Base-by-base conservation (phyloP, 306 rosid species). In the Vigna trinervia region DNA sequence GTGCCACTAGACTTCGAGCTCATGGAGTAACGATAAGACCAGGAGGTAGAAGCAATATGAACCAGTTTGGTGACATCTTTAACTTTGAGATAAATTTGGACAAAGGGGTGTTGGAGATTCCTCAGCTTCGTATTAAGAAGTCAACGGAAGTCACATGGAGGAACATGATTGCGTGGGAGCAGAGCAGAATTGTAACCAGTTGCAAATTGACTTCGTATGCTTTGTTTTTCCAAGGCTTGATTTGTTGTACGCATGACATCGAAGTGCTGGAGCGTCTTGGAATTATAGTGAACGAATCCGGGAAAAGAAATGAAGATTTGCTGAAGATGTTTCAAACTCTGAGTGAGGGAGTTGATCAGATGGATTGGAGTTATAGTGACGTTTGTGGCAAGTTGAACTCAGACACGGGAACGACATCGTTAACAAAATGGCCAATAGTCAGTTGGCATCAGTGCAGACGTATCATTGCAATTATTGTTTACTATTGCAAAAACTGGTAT, bases 151-250 rank as follows among this genome's bases (percentile, higher is more conserved):
- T 47, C 5, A 14, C 43, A 11, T 66, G 71, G 69, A 56, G 71
- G 69, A 80, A 80, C 32, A 17, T 79, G 6, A 74, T 80, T 66
- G 84, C 76, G 1, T 67, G 67, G 61, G 80, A 80, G 48, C 46
- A 66, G 8, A 56, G 47, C 57, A 46, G 70, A 2, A 4, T 22
- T 20, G 54, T 26, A 17, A 43, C 5, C 1, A 10, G n/a, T 11
- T 30, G 43, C 14, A 5, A 14, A 11, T 62, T 80, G 10, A 56
- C 57, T 4, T 80, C 71, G 0, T 74, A 74, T 58, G 80, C 76
- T 13, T 20, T 38, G 22, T 71, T 74, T 15, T 65, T 80, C 39
- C 52, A 58, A 46, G 58, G 56, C n/a, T 62, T 80, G 50, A 67
- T 80, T 1, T 36, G 48, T 34, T 80, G 63, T 6, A 36, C 2